Conservation (phyloP, 176 grass and related monocot genomes). For the Oropetium thomaeum region DNA sequence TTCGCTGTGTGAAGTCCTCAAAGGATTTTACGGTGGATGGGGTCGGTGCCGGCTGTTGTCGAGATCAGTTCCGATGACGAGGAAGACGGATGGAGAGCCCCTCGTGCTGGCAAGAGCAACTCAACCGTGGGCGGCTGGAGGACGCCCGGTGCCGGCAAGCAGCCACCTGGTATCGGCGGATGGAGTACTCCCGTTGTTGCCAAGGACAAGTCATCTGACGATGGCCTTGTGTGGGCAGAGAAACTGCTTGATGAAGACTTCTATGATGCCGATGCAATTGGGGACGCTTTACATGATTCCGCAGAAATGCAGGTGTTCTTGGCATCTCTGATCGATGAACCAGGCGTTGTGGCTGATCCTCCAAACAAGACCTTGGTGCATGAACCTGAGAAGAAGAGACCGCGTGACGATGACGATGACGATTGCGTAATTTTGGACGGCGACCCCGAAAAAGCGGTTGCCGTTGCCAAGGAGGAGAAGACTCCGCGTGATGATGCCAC, state of each 20-base stretch:
- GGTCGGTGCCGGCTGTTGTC: constrained; percentile 34
- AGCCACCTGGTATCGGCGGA: not conserved
- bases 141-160: not conserved
- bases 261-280: no score
- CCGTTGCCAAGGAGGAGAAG: constrained; percentile 14
- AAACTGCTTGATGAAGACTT: not conserved
- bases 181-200: not conserved
- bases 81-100: constrained; percentile 38
- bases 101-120: not conserved
- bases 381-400: not conserved
- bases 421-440: constrained; percentile 65
- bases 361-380: not conserved
- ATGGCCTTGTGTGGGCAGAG: constrained; percentile 25
- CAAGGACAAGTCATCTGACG: not conserved
- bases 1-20: not conserved
- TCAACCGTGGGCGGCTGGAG: constrained; percentile 17
- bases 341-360: not conserved
- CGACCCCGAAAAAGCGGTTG: constrained; percentile 45
- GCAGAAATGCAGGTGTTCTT: constrained; percentile 27
- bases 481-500: constrained; percentile 21
- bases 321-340: not conserved
- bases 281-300: constrained; percentile 23
- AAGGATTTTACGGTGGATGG: constrained; percentile 35
- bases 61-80: constrained; percentile 85
- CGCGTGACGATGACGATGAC: constrained; percentile 31